Evolutionary conservation across 805 yeast species (phyloP), one percentile per base, ranked within the genome.

Genomic region (Starmerella etchellsii): DNA sequence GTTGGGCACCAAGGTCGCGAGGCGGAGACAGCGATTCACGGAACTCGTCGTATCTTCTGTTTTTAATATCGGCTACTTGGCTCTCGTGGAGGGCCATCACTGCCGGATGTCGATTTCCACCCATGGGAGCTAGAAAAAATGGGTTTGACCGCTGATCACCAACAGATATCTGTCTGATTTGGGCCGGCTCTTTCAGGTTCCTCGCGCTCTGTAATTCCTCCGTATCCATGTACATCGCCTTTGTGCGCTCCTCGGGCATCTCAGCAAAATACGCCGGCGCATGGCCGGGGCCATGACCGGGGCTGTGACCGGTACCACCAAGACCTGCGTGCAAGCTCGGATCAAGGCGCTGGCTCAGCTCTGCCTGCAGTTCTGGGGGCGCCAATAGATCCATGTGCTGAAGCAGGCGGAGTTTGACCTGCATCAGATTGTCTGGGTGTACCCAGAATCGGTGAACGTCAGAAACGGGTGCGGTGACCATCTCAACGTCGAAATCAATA

Each of bases 391-490:
- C 44, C 50, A 53, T 36, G 29, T 51, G 42, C 34, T 69, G 62
- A 25, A 74, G 56, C 26, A 75, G 56, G 24, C 59, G 56, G 20
- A 76, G 60, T 46, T 67, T 66, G 24, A 73, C 60, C 54, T 76
- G 80, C 42, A 68, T 62, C n/a, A 73, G 48, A 51, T 74, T 73
- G 54, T 76, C 81, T 13, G 61, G 61, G 49, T 76, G 81, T n/a
- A 76, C 69, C 70, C 79, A 68, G 54, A 69, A 73, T 4, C 58
- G 19, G 34, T 30, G 46, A 28, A 61, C 59, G 2, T 62, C 58
- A 15, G 61, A 51, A 43, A 69, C 64, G 32, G 55, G 53, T 23
- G 57, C 30, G 8, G 59, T 48, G 31, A 53, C 53, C 52, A 60
- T 49, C 23, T 59, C 59, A 15, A 58, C 54, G 41, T 65, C 68